Base-by-base conservation (phyloP, 768 basidiomycete genomes). In the Podaxis pistillaris region DNA sequence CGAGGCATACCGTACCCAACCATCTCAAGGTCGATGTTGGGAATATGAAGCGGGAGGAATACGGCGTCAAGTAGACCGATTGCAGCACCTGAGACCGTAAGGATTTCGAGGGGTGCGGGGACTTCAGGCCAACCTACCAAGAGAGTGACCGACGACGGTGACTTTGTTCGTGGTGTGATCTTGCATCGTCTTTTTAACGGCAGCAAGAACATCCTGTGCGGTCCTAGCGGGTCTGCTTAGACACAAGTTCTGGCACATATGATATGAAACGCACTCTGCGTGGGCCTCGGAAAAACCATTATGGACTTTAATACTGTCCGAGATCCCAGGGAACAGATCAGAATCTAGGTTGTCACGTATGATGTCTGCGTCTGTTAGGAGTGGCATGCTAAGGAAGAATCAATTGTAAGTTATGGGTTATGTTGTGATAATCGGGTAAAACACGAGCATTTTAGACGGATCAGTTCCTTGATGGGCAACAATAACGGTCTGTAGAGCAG, bases 271-370 rank as follows among this genome's bases (percentile, higher is more conserved):
- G 24, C n/a, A 67, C 66, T 73, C 61, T 1, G 82, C 78, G 36
- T 87, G 86, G 47, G 78, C 77, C 37, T 78, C 69, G 1, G 78
- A 75, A 69, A 87, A 88, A 3, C 87, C 86, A 40, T 76, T 73
- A 67, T 85, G 87, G 11, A 81, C 84, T 61, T 69, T 64, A 24
- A 85, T 79, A 30, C 62, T 71, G n/a, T 68, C 68, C 19, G 77
- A 68, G 17, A 86, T 69, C 0, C 84, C 85, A 1, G 87, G 87
- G 75, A 87, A 88, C 7, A 87, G 77, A 1, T 70, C 70, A 0
- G 76, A 28, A 65, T 84, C 71, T 19, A 87, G 74, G n/a, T 60
- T 65, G 28, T 73, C 69, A 65, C 75, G 72, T 30, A 72, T 1
- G 52, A 86, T 70, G 58, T 85, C 71, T 49, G 68, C 61, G 67